Percentiles rank a stretch among this genome's conserved stretches.
phyloP scores from a whole-genome alignment of 495 filamentous ascomycete species.

The Endocarpon pusillum region DNA sequence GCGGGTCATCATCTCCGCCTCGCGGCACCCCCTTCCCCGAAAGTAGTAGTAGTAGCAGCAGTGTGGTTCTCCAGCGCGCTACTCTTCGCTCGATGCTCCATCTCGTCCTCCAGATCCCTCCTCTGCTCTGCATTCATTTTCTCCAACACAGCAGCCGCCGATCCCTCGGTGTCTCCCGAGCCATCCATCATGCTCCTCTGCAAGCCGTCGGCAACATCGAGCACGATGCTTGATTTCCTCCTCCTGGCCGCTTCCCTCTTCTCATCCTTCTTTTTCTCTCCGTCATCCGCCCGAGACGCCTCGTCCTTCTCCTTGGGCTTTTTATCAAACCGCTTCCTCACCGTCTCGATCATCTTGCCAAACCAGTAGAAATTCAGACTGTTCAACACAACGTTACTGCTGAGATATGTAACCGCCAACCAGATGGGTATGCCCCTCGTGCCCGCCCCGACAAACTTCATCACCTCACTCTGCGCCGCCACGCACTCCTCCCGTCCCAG shows the following conservation, averaged over 20 bases:
- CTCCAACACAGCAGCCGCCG: conserved; percentile 79
- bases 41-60: too few species aligned
- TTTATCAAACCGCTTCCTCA: conserved; percentile 68
- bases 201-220: neutral
- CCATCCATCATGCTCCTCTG: conserved; percentile 1
- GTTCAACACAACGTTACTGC: conserved; percentile 66
- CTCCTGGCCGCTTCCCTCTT: conserved; percentile 5
- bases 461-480: conserved; percentile 27
- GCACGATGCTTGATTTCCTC: neutral
- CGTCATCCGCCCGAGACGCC: conserved; percentile 7
- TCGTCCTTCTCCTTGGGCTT: conserved; percentile 2
- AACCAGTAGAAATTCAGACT: conserved; percentile 92
- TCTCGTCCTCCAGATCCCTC: too few species aligned
- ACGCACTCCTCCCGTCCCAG: conserved; percentile 8
- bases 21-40: too few species aligned
- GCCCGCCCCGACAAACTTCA: conserved; percentile 30
- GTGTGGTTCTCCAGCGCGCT: too few species aligned
- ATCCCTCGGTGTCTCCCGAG: too few species aligned
- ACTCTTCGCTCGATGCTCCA: too few species aligned
- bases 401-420: conserved; percentile 62
- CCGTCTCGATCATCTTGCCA: conserved; percentile 85
- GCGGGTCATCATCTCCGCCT: too few species aligned
- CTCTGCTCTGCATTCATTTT: conserved; percentile 66
- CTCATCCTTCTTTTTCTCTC: conserved; percentile 2
- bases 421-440: conserved; percentile 48